Evolutionary conservation across 2,329 filamentous ascomycete species (phyloP), one percentile per base, ranked within the genome.

Genomic region (Passalora sequoiae): DNA sequence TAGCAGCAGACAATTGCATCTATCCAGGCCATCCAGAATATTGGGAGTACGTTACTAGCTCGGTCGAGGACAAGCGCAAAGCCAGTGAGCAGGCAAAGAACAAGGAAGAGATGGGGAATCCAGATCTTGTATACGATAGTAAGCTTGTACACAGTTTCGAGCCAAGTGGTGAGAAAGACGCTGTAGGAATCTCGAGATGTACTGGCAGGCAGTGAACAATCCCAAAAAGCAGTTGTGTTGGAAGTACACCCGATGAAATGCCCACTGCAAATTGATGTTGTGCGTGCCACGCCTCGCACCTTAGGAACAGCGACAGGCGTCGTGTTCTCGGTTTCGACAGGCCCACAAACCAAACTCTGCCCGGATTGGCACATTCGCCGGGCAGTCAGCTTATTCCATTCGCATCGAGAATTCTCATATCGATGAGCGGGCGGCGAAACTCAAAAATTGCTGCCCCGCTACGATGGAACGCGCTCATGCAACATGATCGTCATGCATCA

Each of bases 1-100:
- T 84, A n/a, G 79, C 75, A 1, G 83, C 83, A 1, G 82, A 86
- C 58, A 86, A 86, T 57, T 75, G 85, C 39, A 76, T 86, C 57
- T 78, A 77, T 56, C 82, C 82, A 1, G 83, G 82, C 1, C 85
- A 84, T 53, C 82, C 82, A 3, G 76, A 75, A 1, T 86, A 86
- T 55, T 65, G 83, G 27, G 75, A 80, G 53, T 89, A 86, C 50
- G 82, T 88, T 29, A 70, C 81, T 43, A 79, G 75, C 49, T 77
- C 69, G 20, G 76, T 82, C 1, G 69, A 74, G 22, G 68, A 83
- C 63, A 88, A 87, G 69, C 68, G 69, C 36, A 62, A 67, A 29
- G 67, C 50, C 10, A 29, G 25, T 17, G 22, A 30, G 16, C 3
- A n/a, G 4, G 40, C 22, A 15, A 6, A 37, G 25, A 28, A 20